Conservation (phyloP, 2,329 filamentous ascomycete genomes). For the Alternaria gansuensis region DNA sequence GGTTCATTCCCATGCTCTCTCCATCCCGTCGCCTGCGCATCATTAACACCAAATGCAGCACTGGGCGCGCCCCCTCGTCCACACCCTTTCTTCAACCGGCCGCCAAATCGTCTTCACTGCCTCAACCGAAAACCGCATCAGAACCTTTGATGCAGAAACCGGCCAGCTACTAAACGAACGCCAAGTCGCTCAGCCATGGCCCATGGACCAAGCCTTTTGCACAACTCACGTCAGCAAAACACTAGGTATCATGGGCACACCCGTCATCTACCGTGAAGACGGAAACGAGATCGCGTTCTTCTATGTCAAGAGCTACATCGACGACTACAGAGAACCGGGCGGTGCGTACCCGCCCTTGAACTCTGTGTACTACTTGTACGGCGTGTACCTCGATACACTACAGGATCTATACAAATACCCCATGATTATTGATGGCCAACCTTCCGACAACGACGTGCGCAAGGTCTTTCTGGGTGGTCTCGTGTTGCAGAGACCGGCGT, state of each 20-base stretch:
- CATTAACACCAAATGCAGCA: constrained; percentile 39
- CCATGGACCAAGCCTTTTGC: constrained; percentile 25
- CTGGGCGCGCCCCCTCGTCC: constrained; percentile 60
- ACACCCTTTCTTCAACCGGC: constrained; percentile 50
- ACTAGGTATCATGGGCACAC: constrained; percentile 36
- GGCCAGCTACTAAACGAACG: constrained; percentile 27
- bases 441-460: constrained; percentile 58
- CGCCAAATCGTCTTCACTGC: constrained; percentile 33
- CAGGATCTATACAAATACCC: constrained; percentile 57
- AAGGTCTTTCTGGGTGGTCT: constrained; percentile 64
- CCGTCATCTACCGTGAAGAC: constrained; percentile 30
- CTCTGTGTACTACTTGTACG: constrained; percentile 55
- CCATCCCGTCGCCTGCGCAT: background rate
- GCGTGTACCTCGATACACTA: constrained; percentile 53
- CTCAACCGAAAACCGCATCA: constrained; percentile 30
- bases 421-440: constrained; percentile 58
- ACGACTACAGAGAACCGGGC: constrained; percentile 37
- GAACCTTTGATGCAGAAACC: constrained; percentile 31
- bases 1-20: constrained; percentile 15
- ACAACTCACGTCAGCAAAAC: constrained; percentile 23
- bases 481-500: constrained; percentile 61
- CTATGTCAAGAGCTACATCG: constrained; percentile 41
- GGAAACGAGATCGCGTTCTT: constrained; percentile 46
- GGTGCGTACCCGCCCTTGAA: constrained; percentile 47
- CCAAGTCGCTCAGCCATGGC: constrained; percentile 28